Percentiles rank a stretch among this genome's conserved stretches.
Evolutionary conservation across 2,329 filamentous ascomycete species (phyloP).

Genomic region (Fusarium dimerum): DNA sequence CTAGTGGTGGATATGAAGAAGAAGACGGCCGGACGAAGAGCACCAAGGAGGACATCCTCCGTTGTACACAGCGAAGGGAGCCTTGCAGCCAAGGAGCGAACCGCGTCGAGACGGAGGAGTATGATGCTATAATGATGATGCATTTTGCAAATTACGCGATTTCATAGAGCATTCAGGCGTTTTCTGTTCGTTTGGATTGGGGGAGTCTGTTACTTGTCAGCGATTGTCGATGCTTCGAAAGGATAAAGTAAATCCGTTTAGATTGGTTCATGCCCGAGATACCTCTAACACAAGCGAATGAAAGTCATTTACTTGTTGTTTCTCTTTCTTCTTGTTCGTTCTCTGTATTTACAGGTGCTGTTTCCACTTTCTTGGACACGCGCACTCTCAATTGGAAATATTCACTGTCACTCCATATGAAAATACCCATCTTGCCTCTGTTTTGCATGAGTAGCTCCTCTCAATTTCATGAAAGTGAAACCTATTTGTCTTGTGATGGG

Average conservation of each 20-base stretch:
- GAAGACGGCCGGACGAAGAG: slow-evolving; percentile 34
- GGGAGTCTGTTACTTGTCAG: slow-evolving; percentile 26
- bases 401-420: slow-evolving; percentile 17
- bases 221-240: slow-evolving; percentile 26
- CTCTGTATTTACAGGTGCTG: slow-evolving; percentile 34
- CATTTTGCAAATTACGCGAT: slow-evolving; percentile 17
- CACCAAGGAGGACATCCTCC: slow-evolving; percentile 42
- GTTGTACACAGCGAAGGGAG: slow-evolving; percentile 39
- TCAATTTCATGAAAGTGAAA: neutral
- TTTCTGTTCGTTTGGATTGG: slow-evolving; percentile 10
- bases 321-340: slow-evolving; percentile 22
- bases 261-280: slow-evolving; percentile 36
- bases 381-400: slow-evolving; percentile 21
- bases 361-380: slow-evolving; percentile 18
- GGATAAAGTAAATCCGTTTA: slow-evolving; percentile 23
- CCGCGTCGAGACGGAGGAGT: slow-evolving; percentile 51
- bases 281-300: slow-evolving; percentile 36
- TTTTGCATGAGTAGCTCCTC: slow-evolving; percentile 21
- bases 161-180: slow-evolving; percentile 28
- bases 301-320: slow-evolving; percentile 25
- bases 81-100: slow-evolving; percentile 29
- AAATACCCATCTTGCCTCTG: slow-evolving; percentile 11
- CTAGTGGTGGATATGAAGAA: slow-evolving; percentile 23
- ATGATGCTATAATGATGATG: slow-evolving; percentile 57
- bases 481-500: slow-evolving; percentile 21